These are phyloP conservation scores for Endothia cerciana DNA, from an alignment of 2,329 filamentous ascomycete genomes.

Conservation along the genomic window DNA sequence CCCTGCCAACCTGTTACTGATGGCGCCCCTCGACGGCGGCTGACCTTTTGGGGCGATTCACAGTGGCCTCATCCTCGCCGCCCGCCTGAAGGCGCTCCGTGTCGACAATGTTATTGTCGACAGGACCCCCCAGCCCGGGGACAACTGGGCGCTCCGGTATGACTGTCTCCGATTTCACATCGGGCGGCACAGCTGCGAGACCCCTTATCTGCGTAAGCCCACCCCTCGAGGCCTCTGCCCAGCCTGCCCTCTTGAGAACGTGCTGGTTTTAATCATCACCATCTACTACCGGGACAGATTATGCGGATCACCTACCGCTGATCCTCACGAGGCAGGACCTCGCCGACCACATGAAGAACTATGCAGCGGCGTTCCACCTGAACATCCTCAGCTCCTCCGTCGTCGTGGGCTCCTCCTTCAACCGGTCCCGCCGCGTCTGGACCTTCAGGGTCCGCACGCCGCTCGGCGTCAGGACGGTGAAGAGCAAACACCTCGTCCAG, in stretches of 20 bases:
- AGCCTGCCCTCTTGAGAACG: too few species aligned
- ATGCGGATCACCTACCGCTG: slow-evolving; percentile 46
- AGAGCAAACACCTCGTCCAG: slow-evolving; percentile 51
- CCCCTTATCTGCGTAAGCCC: slow-evolving; percentile 40
- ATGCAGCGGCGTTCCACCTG: slow-evolving; percentile 52
- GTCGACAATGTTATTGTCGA: slow-evolving; percentile 44
- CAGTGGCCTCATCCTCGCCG: slow-evolving; percentile 39
- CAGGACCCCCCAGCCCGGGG: slow-evolving; percentile 39
- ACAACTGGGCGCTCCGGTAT: slow-evolving; percentile 46
- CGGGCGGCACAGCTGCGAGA: slow-evolving; percentile 40
- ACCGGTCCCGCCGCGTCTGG: slow-evolving; percentile 44
- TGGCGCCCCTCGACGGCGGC: not conserved
- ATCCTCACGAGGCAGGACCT: slow-evolving; percentile 52
- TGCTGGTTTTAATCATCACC: too few species aligned
- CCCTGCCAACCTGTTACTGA: not conserved
- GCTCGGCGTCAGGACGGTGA: slow-evolving; percentile 34
- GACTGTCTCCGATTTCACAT: slow-evolving; percentile 46
- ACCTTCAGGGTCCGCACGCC: slow-evolving; percentile 38
- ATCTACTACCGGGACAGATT: slow-evolving; percentile 36
- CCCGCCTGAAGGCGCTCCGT: slow-evolving; percentile 43
- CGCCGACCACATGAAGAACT: slow-evolving; percentile 52
- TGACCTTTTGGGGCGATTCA: not conserved
- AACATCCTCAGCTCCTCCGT: slow-evolving; percentile 48
- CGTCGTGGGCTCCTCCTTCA: slow-evolving; percentile 44
- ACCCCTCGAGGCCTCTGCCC: slow-evolving; percentile 28